Base-by-base conservation (phyloP, 176 grass and related monocot species). In the Eleusine coracana region DNA sequence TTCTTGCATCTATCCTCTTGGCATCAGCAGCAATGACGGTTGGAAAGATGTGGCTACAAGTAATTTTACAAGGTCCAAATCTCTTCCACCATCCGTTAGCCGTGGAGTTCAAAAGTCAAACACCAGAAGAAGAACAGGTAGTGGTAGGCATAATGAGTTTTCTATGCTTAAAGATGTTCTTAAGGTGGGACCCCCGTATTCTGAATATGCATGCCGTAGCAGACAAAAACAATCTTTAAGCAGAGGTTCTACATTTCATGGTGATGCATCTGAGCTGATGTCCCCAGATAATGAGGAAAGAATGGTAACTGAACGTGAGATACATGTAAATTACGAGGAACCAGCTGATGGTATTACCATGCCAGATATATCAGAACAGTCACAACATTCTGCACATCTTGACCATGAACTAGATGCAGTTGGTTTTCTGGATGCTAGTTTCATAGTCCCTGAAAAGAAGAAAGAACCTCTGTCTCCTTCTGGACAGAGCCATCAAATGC, bases 111-210 rank as follows among this genome's bases (percentile, higher is more conserved):
- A 89, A 65, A 96, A 86, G 82, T 88, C 63, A 6, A 91, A 80
- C 73, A 83, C 48, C 44, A 89, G 88, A 92, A 93, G 91, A 75
- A 85, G 75, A 88, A 80, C 17, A 37, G 71, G 68, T 77, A 85
- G 83, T 49, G 75, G 70, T 84, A 87, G 83, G 41, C 80, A 84
- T 79, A 89, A 87, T 75, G 91, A 89, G 51, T 94, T 90, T 78
- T 90, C 86, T 51, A 90, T 96, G 91, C 91, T 93, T 79, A 94
- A 96, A 80, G 93, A 96, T 80, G 89, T 96, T 54, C 93, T 94
- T 39, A 82, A 96, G 81, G 85, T 93, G 48, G 85, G 89, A 18
- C 60, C 91, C 20, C 67, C 89, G 37, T 82, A 90, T 86, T 86
- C 88, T 76, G 84, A 86, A 78, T 61, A 87, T 69, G 59, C 63